Evolutionary conservation across 2,329 filamentous ascomycete genomes (phyloP).

Genomic region (Botrytis byssoidea): DNA sequence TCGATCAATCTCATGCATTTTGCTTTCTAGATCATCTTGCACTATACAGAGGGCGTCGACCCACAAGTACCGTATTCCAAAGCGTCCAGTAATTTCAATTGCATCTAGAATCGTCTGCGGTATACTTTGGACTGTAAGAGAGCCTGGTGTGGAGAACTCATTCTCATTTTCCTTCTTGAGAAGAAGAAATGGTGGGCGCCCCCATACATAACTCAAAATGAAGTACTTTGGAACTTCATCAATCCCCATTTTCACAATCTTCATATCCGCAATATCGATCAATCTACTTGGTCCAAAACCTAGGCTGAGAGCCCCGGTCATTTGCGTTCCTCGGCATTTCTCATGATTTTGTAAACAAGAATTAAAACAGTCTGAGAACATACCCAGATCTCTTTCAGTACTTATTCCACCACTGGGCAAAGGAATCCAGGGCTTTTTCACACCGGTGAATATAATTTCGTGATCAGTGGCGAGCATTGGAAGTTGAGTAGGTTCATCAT

Average conservation of each 20-base stretch:
- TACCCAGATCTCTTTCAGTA: not conserved
- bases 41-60: conserved; percentile 29
- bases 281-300: conserved; percentile 2
- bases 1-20: conserved; percentile 16
- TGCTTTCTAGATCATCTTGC: conserved; percentile 23
- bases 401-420: not conserved
- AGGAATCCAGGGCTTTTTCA: not conserved
- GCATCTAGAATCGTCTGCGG: conserved; percentile 24
- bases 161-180: not conserved
- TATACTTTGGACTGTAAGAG: not conserved
- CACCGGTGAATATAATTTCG: not conserved
- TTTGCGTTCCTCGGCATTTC: not conserved
- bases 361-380: not conserved
- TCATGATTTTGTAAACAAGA: not conserved
- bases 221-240: conserved; percentile 18
- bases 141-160: not conserved
- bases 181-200: conserved; percentile 14
- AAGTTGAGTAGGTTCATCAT: not conserved
- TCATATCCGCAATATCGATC: conserved; percentile 1
- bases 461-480: conserved; percentile 5
- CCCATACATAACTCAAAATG: conserved; percentile 26
- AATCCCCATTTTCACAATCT: not conserved
- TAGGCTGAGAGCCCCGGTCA: not conserved
- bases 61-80: conserved; percentile 24
- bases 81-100: conserved; percentile 16